Evolutionary conservation across 176 grass and related monocot genomes (phyloP), one percentile per base, ranked within the genome.

Genomic region (Oryza glaberrima): DNA sequence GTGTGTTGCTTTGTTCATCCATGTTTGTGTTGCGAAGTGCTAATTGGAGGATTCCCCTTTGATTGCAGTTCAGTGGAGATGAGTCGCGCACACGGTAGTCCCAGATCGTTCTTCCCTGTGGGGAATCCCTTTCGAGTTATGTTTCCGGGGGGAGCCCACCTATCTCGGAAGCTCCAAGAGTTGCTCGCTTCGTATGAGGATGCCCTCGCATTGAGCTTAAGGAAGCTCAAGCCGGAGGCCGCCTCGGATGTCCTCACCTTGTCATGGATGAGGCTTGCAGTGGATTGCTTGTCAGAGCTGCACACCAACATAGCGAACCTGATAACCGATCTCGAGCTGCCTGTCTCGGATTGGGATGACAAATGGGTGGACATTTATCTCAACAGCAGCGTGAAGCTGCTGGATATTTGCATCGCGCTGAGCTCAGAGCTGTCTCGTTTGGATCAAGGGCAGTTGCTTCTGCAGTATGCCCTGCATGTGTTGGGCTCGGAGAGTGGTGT

Each of bases 291-390:
- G 56, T 89, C 67, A 7, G 88, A 91, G 47, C 71, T 86, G 22
- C 93, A 98, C 32, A 71, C 69, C 13, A 78, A 80, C 45, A 87
- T 98, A 69, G 80, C 32, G 9, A 84, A 77, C 69, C 89, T 98
- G 63, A 92, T 96, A 68, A 88, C 85, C 4, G 90, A 96, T 48
- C 90, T 98, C 1, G 86, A 93, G 69, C 78, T 98, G 71, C 96
- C 93, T 46, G 81, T 92, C 65, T 96, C 88, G 0, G 96, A 98
- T 3, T 98, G 96, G 93, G 93, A 98, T 26, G 90, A 95, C 61
- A 98, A 88, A 65, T 98, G 91, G 91, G 89, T 96, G 44, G 96
- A 98, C 84, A 84, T 92, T 67, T 98, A 95, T 76, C 78, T 98
- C 22, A 91, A 98, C 82, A 92, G 83, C 78, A 96, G 88, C 6